Conservation (phyloP, 2,329 filamentous ascomycete genomes). For the Colletotrichum paranaense region DNA sequence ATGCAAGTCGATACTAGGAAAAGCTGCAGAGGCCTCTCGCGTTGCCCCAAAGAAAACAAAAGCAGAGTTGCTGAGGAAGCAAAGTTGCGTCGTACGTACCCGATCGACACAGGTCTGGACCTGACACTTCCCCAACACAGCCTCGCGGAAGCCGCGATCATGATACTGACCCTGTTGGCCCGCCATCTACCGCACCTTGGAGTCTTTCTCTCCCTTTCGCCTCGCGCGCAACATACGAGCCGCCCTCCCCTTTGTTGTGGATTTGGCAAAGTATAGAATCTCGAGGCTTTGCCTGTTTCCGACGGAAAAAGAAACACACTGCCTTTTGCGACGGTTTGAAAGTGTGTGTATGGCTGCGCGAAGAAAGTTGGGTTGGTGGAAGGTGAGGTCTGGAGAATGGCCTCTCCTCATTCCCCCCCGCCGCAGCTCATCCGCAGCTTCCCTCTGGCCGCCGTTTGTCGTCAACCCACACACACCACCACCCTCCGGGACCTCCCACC, state of each 20-base stretch:
- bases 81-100: constrained; percentile 40
- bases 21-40: background rate
- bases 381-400: background rate
- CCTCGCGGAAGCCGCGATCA: constrained; percentile 36
- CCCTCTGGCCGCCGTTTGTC: constrained; percentile 5
- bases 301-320: background rate
- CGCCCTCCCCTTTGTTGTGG: background rate
- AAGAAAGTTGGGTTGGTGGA: background rate
- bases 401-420: background rate
- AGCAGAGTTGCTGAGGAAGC: background rate
- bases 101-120: constrained; percentile 50
- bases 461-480: background rate
- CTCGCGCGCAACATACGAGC: constrained; percentile 34
- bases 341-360: background rate
- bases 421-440: constrained; percentile 20
- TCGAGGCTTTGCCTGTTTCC: background rate
- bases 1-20: background rate
- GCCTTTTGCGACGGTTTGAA: background rate
- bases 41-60: background rate
- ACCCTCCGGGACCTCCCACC: background rate
- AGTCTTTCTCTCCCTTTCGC: constrained; percentile 27
- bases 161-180: constrained; percentile 12
- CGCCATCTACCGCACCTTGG: constrained; percentile 35
- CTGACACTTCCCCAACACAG: constrained; percentile 50
- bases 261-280: background rate